These are phyloP conservation scores for Monosporascus ibericus DNA, from an alignment of 2,329 filamentous ascomycete genomes.

Conservation along the genomic window DNA sequence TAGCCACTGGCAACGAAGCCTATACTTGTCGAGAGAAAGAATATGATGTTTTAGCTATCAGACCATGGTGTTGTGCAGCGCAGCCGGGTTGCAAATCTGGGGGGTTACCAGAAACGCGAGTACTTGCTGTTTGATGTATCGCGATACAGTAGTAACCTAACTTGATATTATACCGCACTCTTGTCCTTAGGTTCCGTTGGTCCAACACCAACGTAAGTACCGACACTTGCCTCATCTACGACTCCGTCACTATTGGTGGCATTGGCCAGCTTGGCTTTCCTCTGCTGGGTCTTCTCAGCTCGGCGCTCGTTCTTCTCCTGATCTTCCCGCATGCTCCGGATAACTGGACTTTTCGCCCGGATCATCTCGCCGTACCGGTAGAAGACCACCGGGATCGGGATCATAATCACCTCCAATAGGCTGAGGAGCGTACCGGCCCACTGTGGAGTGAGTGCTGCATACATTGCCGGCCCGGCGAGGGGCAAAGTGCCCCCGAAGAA, in stretches of 20 bases:
- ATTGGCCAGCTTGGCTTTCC: conserved; percentile 10
- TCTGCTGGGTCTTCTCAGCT: conserved; percentile 23
- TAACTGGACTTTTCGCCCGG: conserved; percentile 42
- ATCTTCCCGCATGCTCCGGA: conserved; percentile 39
- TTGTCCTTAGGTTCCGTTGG: conserved; percentile 1
- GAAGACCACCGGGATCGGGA: conserved; percentile 77
- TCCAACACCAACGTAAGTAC: background rate
- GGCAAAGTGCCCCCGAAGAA: conserved; percentile 73
- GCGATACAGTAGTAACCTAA: background rate
- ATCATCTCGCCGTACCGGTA: conserved; percentile 56
- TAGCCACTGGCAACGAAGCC: too few species aligned
- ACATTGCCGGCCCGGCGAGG: conserved; percentile 69
- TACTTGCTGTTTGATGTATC: too few species aligned
- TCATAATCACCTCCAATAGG: conserved; percentile 63
- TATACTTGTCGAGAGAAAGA: too few species aligned
- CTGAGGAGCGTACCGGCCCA: conserved; percentile 76
- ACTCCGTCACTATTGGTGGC: background rate
- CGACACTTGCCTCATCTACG: conserved; percentile 2
- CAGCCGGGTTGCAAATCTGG: too few species aligned
- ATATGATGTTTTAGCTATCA: too few species aligned
- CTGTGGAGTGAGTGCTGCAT: conserved; percentile 60
- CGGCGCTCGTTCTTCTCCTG: conserved; percentile 32
- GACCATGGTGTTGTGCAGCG: too few species aligned
- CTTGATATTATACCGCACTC: conserved; percentile 1
- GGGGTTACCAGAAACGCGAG: too few species aligned